Evolutionary conservation across 1,284 basidiomycete species (phyloP), one percentile per base, ranked within the genome.

Genomic region (Mrakiaceae sp.): DNA sequence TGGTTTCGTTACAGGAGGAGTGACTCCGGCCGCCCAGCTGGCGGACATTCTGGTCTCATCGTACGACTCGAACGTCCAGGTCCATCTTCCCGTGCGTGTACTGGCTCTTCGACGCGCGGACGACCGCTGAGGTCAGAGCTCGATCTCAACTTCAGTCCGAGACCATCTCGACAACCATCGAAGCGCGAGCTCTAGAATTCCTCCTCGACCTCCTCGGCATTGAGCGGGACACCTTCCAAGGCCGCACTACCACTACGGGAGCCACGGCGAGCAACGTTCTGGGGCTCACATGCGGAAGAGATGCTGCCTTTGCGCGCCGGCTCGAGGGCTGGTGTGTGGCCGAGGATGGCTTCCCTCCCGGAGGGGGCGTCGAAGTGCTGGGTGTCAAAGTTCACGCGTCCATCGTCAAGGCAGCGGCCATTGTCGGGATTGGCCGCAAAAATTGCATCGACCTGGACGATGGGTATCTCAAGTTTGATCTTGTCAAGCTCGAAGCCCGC

Each of bases 211-310:
- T 82, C 2, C 70, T 81, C 0, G 64, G 67, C 2, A 73, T 82
- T 2, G 68, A 72, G 1, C 64, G 71, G 4, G 67, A 70, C 0
- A 60, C 44, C 1, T 82, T 77, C 67, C 66, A 67, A n/a, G 76
- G 77, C 6, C 70, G 78, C 42, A 79, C 78, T 0, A 67, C 81
- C 14, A 81, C 80, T 0, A 80, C 79, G 0, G 81, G 81, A 5
- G 81, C 80, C 2, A 82, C 80, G 0, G 73, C 76, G 0, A 73
- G 73, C n/a, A 82, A 82, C 68, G 70, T 81, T 12, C 74, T 81
- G 10, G 80, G 79, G 4, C 70, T 82, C 3, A 75, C 75, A 0
- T 76, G 75, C 54, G 77, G 74, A 5, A 69, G 78, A 44, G 76
- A 78, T 58, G 64, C 70, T 48, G 70, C 74, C 3, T 72, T 76